Evolutionary conservation across 2,329 filamentous ascomycete species (phyloP), one percentile per base, ranked within the genome.

Genomic region (Byssochlamys sp.): DNA sequence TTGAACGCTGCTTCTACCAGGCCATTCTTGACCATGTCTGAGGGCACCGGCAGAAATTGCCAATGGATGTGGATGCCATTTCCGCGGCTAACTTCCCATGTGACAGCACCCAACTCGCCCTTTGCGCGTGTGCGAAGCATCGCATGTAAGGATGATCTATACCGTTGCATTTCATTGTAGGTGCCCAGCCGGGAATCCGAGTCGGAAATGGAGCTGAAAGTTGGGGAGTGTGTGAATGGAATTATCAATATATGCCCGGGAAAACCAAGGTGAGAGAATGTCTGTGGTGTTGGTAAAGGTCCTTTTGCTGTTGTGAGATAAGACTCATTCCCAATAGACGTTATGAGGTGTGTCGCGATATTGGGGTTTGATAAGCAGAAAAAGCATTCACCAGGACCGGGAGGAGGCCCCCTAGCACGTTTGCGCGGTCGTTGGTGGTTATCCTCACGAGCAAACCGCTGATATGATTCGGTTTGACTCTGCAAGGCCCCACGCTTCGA

Each of bases 261-360:
- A 68, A 92, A 95, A 25, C 80, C 76, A 3, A 97, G 80, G 4
- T 83, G 82, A 0, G 85, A 77, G 70, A 91, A 95, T 2, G 86
- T 91, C 6, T 81, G 76, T 0, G 82, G 73, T 1, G 85, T 87
- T 1, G 89, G 86, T 0, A 99, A 80, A 4, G 94, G 91, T 0
- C 94, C 94, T 72, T 96, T 96, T 59, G 94, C 90, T 26, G 88
- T 94, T 28, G 94, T 95, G 56, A 97, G 75, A 71, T 97, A 97
- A 56, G 85, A 82, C 59, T 95, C 88, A 19, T 91, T 86, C 55
- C 89, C 94, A 62, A 99, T 92, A 27, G 88, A 91, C 62, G 88
- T 88, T 66, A 96, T 87, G 73, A 99, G 88, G 74, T 99, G 92
- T 1, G 87, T 87, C 55, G 89, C 88, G 51, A 94, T 78, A 60